Evolutionary conservation across 345 rosid genomes (phyloP).

Genomic region (Jatropha curcas): DNA sequence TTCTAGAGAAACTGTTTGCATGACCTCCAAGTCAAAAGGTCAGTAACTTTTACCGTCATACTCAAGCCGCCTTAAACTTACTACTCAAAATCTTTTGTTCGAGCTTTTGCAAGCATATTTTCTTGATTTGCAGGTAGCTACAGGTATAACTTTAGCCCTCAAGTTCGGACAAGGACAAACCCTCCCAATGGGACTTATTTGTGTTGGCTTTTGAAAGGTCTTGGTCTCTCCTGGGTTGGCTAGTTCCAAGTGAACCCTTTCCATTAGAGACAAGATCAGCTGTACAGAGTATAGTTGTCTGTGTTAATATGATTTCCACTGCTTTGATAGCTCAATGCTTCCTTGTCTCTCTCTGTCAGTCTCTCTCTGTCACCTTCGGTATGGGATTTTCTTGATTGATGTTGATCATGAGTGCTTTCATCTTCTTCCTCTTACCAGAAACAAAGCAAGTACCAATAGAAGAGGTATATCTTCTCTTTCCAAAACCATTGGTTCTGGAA

Average conservation of each 20-base stretch:
- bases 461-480: constrained; percentile 73
- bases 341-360: constrained; percentile 59
- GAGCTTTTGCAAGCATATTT: not conserved
- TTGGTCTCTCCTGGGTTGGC: constrained; percentile 97
- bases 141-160: constrained; percentile 12
- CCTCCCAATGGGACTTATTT: constrained; percentile 42
- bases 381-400: constrained; percentile 71
- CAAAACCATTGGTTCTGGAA: constrained; percentile 82
- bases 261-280: constrained; percentile 91
- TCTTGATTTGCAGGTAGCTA: constrained; percentile 16
- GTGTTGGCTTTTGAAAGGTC: constrained; percentile 85
- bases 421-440: constrained; percentile 80
- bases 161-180: constrained; percentile 23
- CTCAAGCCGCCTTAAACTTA: too few relatives aligned
- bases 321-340: constrained; percentile 82
- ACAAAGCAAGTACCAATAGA: constrained; percentile 91
- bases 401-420: constrained; percentile 65
- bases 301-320: constrained; percentile 78
- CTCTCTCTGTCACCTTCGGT: constrained; percentile 73
- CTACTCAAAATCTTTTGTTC: not conserved
- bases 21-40: too few relatives aligned
- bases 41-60: too few relatives aligned
- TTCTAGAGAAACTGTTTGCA: too few relatives aligned
- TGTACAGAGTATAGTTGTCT: constrained; percentile 84
- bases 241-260: constrained; percentile 87